Conservation (phyloP, 73 alveolate species). For the Paramecium octaurelia region DNA sequence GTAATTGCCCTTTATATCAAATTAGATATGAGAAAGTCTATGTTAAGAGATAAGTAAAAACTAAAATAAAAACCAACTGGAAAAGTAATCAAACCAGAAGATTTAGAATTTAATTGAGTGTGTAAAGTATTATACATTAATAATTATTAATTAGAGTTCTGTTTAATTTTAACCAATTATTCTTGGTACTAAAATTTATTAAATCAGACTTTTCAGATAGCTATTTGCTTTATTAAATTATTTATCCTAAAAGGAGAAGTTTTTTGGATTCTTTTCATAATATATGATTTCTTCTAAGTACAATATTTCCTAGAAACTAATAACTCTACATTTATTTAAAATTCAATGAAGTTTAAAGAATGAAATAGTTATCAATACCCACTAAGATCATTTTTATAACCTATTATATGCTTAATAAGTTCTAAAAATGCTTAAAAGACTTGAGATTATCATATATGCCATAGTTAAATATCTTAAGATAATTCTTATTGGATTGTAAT, state of each 20-base stretch:
- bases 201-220: neutral
- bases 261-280: neutral
- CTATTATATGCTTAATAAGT: no score
- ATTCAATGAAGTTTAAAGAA: no score
- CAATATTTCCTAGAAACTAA: neutral
- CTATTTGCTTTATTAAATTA: neutral
- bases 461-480: no score
- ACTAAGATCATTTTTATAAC: no score
- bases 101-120: conserved; percentile 84
- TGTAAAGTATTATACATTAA: neutral
- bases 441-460: no score
- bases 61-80: conserved; percentile 83
- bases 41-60: conserved; percentile 84
- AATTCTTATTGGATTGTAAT: no score
- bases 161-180: no score
- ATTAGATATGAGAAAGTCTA: conserved; percentile 95
- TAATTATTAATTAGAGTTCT: neutral
- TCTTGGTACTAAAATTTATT: neutral
- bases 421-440: no score
- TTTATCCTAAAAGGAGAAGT: neutral
- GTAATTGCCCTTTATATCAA: neutral
- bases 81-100: conserved; percentile 87
- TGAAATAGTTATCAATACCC: no score
- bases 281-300: neutral
- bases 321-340: neutral